Percentiles rank a stretch among this genome's conserved stretches.
These are phyloP conservation scores for Termitomyces sp. DNA, from an alignment of 768 basidiomycete species.

Conservation along the genomic window DNA sequence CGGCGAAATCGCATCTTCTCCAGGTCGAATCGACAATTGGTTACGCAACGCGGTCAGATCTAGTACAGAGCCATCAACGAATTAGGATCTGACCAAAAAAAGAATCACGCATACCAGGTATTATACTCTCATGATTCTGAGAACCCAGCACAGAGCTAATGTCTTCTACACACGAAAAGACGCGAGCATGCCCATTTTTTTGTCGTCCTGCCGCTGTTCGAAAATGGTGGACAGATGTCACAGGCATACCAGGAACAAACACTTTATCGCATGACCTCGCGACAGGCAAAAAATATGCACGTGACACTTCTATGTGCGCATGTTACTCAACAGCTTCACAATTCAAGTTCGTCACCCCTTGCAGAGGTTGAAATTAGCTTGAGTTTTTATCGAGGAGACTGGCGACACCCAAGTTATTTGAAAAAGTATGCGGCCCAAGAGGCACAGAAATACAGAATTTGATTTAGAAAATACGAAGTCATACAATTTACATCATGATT, in stretches of 20 bases:
- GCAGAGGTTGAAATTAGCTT: too few species aligned
- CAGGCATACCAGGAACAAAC: not conserved
- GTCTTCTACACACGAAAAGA: conserved; percentile 22
- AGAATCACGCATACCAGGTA: conserved; percentile 21
- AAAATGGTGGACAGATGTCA: not conserved
- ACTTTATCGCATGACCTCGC: not conserved
- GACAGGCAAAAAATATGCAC: not conserved
- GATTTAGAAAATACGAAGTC: too few species aligned
- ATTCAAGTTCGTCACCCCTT: too few species aligned
- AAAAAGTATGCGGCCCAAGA: not conserved
- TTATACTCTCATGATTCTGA: conserved; percentile 27
- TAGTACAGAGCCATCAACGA: conserved; percentile 14
- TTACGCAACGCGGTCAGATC: conserved; percentile 55
- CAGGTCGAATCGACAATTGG: conserved; percentile 48
- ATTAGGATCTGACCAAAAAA: not conserved
- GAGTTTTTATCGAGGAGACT: not conserved
- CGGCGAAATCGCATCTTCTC: conserved; percentile 41
- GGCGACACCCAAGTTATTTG: not conserved
- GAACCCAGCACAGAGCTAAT: conserved; percentile 27
- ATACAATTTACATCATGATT: not conserved
- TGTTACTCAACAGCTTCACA: not conserved
- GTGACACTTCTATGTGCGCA: not conserved
- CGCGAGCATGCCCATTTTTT: not conserved
- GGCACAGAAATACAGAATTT: too few species aligned
- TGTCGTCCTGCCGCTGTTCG: not conserved